Base-by-base conservation (phyloP, 2,329 filamentous ascomycete genomes). In the Aspergillus jensenii region DNA sequence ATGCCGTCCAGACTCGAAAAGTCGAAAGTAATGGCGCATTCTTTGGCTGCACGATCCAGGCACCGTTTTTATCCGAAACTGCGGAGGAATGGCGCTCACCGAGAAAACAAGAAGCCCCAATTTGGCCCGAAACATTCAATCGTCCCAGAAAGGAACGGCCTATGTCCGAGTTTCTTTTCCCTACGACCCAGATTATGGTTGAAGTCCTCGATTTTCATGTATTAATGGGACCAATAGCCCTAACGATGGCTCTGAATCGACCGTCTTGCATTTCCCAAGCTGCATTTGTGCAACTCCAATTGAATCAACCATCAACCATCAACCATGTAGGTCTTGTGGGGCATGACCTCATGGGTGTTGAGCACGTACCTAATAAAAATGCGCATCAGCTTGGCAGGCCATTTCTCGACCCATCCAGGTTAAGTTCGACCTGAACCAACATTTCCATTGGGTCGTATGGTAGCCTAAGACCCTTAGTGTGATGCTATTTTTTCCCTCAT, bases 341-440 rank as follows among this genome's bases (percentile, higher is more conserved):
- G 37, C 55, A 49, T 35, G 35, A 35, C 49, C 49, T 43, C 31
- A 46, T 57, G 39, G 37, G 40, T 17, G 43, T 52, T 35, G 14
- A 44, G 55, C 44, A 48, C 44, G 49, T 43, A 27, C 49, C 55
- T 54, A 58, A 48, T 54, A 50, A 45, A 54, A 49, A 25, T 19
- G 21, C 23, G 14, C 9, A 31, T 31, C 11, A 15, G 43, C 44
- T 48, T 40, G 52, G 52, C 52, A 21, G 14, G 49, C 27, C 50
- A 43, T 49, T 41, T 44, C 37, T 40, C 7, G 43, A 19, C 55
- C 39, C 25, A 17, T 54, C 39, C 44, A 1, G 56, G 44, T 41
- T 54, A 53, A 48, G 56, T 23, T 33, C 17, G 35, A 6, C 35
- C 19, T 15, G 27, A 39, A 39, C 21, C 35, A 15, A 11, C 27